Evolutionary conservation across 129 eudicot genomes (phyloP), one percentile per base, ranked within the genome.

Genomic region (Gnaphalium uliginosum): DNA sequence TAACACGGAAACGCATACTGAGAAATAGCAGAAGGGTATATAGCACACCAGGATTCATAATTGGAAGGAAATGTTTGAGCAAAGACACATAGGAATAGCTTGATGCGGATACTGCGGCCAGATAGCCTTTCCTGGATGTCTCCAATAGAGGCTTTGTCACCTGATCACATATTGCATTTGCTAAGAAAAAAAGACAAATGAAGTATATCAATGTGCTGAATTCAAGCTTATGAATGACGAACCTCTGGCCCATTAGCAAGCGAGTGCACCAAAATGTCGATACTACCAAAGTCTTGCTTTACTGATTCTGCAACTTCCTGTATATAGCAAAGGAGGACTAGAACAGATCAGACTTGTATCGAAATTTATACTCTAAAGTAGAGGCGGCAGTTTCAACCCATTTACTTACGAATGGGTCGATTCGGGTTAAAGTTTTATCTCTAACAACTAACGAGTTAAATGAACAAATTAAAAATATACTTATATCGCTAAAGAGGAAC

Each of bases 231-330:
- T 7, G 51, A 64, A 74, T 48, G 24, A 27, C 19, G 17, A 75
- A 93, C 98, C 96, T 93, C 98, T 62, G 98, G 96, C 60, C 97
- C 98, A 82, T 93, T 93, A 26, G 98, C 98, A 76, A 93, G 98
- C 8, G 98, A 93, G 77, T 93, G 98, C 84, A 93, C 98, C 76
- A 93, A 89, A 76, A 93, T 87, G 81, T 93, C 98, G 72, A 93
- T 93, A 84, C 91, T 93, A 43, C 98, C 98, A 74, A 90, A 90
- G 75, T 93, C 98, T 83, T 88, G 79, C 74, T 93, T 93, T 61
- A 93, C 98, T 24, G 87, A 81, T 83, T 90, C 93, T 54, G 89
- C 96, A 82, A 86, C 97, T 90, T 93, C 98, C 98, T 93, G 75
- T 54, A 82, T 17, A 62, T 56, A 81, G 18, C 32, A 68, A 53